Percentiles rank a stretch among this genome's conserved stretches.
Conservation (phyloP, 306 rosid genomes). For the Casuarina equisetifolia region DNA sequence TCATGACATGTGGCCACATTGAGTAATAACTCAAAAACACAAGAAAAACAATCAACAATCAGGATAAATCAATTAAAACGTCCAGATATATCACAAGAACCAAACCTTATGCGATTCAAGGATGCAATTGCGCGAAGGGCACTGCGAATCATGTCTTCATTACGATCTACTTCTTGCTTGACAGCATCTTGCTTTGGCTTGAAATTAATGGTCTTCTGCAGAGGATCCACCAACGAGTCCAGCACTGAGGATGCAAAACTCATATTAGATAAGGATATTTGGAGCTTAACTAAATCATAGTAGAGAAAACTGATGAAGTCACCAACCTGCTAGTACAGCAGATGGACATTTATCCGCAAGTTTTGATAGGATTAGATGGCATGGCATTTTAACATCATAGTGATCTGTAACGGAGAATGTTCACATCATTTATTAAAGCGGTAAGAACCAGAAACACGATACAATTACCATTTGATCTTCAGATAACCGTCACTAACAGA, state of each 20-base stretch:
- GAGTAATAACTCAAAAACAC: not conserved
- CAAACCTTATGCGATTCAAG: conserved; percentile 87
- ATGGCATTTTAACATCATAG: conserved; percentile 99
- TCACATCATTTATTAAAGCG: not conserved
- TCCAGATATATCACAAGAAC: conserved; percentile 27
- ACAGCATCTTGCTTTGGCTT: conserved; percentile 99
- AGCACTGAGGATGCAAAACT: conserved; percentile 55
- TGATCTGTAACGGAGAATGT: conserved; percentile 60
- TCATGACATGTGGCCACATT: not conserved
- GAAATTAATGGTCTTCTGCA: conserved; percentile 90
- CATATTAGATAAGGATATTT: conserved; percentile 18
- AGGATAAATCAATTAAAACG: not conserved
- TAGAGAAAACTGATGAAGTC: conserved; percentile 14
- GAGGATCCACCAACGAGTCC: conserved; percentile 98
- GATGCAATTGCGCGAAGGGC: conserved; percentile 97
- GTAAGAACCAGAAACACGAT: not conserved
- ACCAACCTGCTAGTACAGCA: conserved; percentile 90
- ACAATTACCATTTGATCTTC: not conserved
- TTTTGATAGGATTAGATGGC: conserved; percentile 96
- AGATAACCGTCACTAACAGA: not conserved
- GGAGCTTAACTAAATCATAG: conserved; percentile 9
- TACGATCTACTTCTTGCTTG: conserved; percentile 99
- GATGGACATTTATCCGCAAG: conserved; percentile 97
- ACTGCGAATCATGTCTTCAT: conserved; percentile 99
- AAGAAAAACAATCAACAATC: not conserved